Percentiles rank a stretch among this genome's conserved stretches.
Evolutionary conservation across 805 yeast genomes (phyloP).

Genomic region (Candida maltosa): DNA sequence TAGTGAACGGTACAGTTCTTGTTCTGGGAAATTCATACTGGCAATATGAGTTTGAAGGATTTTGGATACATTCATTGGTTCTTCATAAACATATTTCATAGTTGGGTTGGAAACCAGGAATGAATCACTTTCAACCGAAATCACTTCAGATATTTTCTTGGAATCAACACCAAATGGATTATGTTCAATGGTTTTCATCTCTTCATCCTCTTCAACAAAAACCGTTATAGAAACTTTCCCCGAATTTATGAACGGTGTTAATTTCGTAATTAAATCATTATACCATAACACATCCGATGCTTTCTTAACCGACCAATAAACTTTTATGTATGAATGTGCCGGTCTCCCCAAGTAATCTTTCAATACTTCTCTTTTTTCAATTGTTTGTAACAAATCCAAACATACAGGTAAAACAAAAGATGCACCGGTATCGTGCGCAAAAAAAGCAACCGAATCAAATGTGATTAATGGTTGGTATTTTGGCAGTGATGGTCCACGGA

Average conservation of each 20-base stretch:
- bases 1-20: constrained; percentile 19
- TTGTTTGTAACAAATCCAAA: constrained; percentile 31
- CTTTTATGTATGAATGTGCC: constrained; percentile 16
- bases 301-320: constrained; percentile 32
- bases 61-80: neutral
- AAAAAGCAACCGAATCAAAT: constrained; percentile 37
- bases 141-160: constrained; percentile 2
- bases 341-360: constrained; percentile 36
- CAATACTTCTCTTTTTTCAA: constrained; percentile 19
- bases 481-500: constrained; percentile 49
- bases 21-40: constrained; percentile 1
- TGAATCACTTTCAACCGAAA: neutral
- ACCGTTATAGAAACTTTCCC: constrained; percentile 24
- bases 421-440: constrained; percentile 46
- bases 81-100: neutral
- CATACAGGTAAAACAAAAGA: constrained; percentile 46
- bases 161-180: neutral
- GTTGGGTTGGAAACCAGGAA: neutral
- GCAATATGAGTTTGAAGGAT: neutral
- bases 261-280: constrained; percentile 26
- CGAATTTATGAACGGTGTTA: constrained; percentile 18
- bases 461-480: constrained; percentile 35
- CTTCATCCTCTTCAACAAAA: constrained; percentile 18
- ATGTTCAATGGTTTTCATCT: constrained; percentile 4
- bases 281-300: constrained; percentile 33